phyloP scores from a whole-genome alignment of 208 protist genomes.

The Leishmania lainsoni region DNA sequence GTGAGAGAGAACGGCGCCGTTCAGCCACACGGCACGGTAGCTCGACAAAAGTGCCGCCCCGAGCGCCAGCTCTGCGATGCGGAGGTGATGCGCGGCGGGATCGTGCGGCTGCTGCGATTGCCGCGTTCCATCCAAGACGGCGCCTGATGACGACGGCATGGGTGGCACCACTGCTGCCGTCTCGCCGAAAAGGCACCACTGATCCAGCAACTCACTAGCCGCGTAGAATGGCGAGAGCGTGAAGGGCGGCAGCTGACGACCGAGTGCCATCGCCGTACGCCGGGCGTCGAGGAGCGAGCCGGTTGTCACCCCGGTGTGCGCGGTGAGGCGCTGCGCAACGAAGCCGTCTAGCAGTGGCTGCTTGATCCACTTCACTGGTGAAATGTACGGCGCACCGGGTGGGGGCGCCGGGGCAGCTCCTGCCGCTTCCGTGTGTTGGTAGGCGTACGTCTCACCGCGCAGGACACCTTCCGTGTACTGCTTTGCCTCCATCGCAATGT shows the following conservation, averaged over 20 bases:
- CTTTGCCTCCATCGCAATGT: slow-evolving; percentile 43
- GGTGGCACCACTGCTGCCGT: slow-evolving; percentile 13
- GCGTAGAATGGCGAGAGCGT: slow-evolving; percentile 72
- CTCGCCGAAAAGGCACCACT: slow-evolving; percentile 75
- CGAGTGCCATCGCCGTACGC: slow-evolving; percentile 27
- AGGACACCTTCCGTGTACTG: slow-evolving; percentile 59
- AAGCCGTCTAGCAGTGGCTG: slow-evolving; percentile 75
- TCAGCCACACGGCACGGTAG: slow-evolving; percentile 56
- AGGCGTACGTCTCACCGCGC: slow-evolving; percentile 45
- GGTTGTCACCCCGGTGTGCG: slow-evolving; percentile 51
- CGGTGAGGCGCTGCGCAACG: slow-evolving; percentile 57
- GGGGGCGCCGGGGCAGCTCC: slow-evolving; percentile 1
- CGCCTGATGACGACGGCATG: background rate
- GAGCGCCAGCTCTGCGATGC: slow-evolving; percentile 44
- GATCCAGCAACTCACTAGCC: slow-evolving; percentile 50
- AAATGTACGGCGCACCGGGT: slow-evolving; percentile 3
- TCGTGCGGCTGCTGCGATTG: slow-evolving; percentile 7
- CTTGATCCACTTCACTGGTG: slow-evolving; percentile 49
- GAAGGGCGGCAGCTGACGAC: slow-evolving; percentile 42
- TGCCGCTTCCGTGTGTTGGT: slow-evolving; percentile 14
- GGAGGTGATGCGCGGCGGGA: slow-evolving; percentile 30
- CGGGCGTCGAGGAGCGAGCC: slow-evolving; percentile 37
- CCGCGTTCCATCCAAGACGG: background rate
- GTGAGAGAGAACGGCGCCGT: slow-evolving; percentile 58
- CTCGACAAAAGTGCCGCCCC: slow-evolving; percentile 40